Evolutionary conservation across 106 monocot species (phyloP), one percentile per base, ranked within the genome.

Genomic region (Cymbidium sinense): DNA sequence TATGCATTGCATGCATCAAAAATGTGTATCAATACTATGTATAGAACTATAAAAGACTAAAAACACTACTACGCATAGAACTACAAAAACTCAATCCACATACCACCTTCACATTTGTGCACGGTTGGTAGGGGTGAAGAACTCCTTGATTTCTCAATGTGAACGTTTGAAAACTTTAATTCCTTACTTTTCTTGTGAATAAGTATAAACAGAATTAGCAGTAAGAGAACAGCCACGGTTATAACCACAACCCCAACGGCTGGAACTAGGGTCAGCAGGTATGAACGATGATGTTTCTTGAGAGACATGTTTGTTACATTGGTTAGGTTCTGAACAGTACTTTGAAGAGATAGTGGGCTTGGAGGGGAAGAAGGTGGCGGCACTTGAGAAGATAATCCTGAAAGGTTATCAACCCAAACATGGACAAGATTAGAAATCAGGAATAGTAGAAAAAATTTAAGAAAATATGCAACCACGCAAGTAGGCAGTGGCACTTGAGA

Each of bases 151-250:
- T 50, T 83, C 23, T 83, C 78, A 77, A 43, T 50, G 34, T 79
- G 50, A 77, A 21, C 39, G 54, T 82, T 78, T 39, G 79, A 69
- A 80, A 19, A 77, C 55, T 86, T 87, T 73, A 96, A 78, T 82
- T 96, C 94, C 73, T 76, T 85, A 78, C 55, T 88, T 82, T 96
- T 94, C 69, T 82, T 87, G 29, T 83, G 85, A 76, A 96, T 96
- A 21, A 96, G 81, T 62, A 89, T 11, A 70, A 94, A 67, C 37
- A 94, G 81, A 47, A 91, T 75, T 19, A 88, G 47, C 50, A 94
- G 64, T n/a, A 94, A 64, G 0, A 92, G 28, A 82, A 83, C 43
- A 31, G 96, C 79, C 13, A 86, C 33, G 15, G 43, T 79, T 65
- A 85, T 85, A 81, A 96, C 76, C 27, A 65, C 89, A 83, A 90